phyloP scores from a whole-genome alignment of 1,284 basidiomycete genomes.

The Ustilago shanxiensis region DNA sequence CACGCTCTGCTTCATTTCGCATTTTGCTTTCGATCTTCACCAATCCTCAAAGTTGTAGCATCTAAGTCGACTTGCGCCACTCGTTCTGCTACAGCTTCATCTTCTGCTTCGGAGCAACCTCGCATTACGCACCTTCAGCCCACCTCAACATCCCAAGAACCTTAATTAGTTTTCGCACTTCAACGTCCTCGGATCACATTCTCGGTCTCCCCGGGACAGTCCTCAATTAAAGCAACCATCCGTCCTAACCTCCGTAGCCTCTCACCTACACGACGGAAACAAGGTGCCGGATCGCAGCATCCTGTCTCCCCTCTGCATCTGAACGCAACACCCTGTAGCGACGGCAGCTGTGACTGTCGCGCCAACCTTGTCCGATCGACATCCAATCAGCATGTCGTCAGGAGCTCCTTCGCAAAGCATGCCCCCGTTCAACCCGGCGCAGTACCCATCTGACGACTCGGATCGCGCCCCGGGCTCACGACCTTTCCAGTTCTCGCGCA shows the following conservation, averaged over 20 bases:
- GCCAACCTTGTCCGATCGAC: background rate
- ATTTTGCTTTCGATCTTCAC: background rate
- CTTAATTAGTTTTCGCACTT: no score
- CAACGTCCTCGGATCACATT: background rate
- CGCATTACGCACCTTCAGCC: background rate
- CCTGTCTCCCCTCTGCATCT: background rate
- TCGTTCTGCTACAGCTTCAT: background rate
- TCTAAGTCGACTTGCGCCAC: background rate
- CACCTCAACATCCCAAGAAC: background rate
- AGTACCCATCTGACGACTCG: constrained; percentile 31
- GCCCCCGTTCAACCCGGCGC: constrained; percentile 28
- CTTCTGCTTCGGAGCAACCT: background rate
- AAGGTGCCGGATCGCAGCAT: constrained; percentile 23
- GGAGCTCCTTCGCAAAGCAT: constrained; percentile 28
- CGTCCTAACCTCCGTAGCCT: background rate
- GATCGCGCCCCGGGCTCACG: constrained; percentile 18
- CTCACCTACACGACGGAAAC: background rate
- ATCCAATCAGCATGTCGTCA: constrained; percentile 31
- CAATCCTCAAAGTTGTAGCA: background rate
- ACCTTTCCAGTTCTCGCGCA: constrained; percentile 19
- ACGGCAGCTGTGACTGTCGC: constrained; percentile 25
- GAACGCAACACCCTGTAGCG: constrained; percentile 9
- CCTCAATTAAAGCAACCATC: background rate
- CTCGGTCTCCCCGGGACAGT: no score
- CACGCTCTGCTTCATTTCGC: constrained; percentile 19